Conservation (phyloP, 495 filamentous ascomycete genomes). For the Sordaria brevicollis region DNA sequence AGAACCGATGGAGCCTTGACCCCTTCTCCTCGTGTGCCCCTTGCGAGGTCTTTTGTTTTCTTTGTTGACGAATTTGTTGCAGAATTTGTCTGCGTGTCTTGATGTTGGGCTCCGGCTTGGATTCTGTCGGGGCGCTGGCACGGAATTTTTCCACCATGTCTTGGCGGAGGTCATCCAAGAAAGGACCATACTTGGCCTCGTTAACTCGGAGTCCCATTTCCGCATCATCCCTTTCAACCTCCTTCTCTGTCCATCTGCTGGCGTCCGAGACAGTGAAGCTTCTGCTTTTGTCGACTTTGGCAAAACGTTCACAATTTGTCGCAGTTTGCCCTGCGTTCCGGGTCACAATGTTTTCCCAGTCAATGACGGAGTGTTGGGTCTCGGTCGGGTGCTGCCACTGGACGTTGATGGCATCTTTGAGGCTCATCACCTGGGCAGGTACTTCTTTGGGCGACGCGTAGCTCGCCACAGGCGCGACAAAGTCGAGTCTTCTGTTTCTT, state of each 20-base stretch:
- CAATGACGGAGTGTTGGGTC: background rate
- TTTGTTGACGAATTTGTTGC: background rate
- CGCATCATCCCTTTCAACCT: conserved; percentile 9
- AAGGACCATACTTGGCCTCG: conserved; percentile 5
- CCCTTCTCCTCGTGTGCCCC: background rate
- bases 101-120: background rate
- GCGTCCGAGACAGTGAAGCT: background rate
- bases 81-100: background rate
- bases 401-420: conserved; percentile 1
- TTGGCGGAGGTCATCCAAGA: conserved; percentile 5
- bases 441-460: conserved; percentile 9
- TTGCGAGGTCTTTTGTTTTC: background rate
- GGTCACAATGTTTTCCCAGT: background rate
- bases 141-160: conserved; percentile 3
- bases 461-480: conserved; percentile 15
- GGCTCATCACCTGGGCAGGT: conserved; percentile 10
- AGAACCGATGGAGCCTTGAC: background rate
- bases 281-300: background rate
- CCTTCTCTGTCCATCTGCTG: background rate
- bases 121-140: background rate
- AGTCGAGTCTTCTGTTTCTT: conserved; percentile 13
- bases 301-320: background rate
- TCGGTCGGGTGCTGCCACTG: background rate
- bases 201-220: conserved; percentile 11
- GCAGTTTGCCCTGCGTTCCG: background rate